Percentiles rank a stretch among this genome's conserved stretches.
These are phyloP conservation scores for Globisporangium splendens DNA, from an alignment of 352 stramenopile species.

Conservation along the genomic window DNA sequence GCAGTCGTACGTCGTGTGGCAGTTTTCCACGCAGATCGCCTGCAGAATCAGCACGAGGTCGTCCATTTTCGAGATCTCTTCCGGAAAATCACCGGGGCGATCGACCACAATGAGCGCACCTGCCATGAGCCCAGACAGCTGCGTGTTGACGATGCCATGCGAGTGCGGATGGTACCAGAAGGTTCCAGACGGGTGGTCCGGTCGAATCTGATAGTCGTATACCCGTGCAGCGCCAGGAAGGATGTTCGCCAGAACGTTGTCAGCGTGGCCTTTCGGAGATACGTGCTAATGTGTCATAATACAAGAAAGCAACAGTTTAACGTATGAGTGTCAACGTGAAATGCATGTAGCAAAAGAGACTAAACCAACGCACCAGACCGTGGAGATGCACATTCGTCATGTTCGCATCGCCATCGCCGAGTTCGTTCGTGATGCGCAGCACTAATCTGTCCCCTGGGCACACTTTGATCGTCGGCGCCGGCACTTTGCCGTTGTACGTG, in stretches of 20 bases:
- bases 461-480: constrained; percentile 68
- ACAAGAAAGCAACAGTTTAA: no score
- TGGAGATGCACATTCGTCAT: constrained; percentile 73
- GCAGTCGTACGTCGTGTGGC: constrained; percentile 53
- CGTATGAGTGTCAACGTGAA: no score
- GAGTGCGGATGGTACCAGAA: constrained; percentile 83
- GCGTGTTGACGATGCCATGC: constrained; percentile 72
- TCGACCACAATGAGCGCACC: constrained; percentile 63
- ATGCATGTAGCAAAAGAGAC: no score
- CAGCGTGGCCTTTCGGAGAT: constrained; percentile 37
- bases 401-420: constrained; percentile 47
- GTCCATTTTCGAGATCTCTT: constrained; percentile 50
- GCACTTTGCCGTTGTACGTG: constrained; percentile 64
- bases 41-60: constrained; percentile 69
- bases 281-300: constrained; percentile 34
- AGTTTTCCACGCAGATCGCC: constrained; percentile 65
- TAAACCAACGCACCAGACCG: constrained; percentile 33
- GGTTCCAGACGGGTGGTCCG: constrained; percentile 63
- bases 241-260: constrained; percentile 66
- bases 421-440: constrained; percentile 51
- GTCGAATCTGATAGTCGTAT: constrained; percentile 69
- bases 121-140: constrained; percentile 74
- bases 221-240: constrained; percentile 31
- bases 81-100: constrained; percentile 46
- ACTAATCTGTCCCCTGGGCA: constrained; percentile 63